A percentile compares a stretch with the other conserved stretches of the same genome.
Conservation (phyloP, 208 protist genomes). For the Tritrichomonas musculus region DNA sequence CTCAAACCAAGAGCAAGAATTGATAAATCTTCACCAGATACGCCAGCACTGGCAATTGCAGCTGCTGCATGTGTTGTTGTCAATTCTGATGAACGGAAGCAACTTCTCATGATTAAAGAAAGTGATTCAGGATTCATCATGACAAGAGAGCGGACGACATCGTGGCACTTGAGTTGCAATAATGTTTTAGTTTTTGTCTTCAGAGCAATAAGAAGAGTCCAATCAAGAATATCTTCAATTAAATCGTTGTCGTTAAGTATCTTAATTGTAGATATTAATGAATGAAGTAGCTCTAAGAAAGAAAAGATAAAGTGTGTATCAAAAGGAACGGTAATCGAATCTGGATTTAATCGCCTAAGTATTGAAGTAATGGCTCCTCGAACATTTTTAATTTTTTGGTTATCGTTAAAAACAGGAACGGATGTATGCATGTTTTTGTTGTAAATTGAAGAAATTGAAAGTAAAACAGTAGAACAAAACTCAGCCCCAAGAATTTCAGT, state of each 20-base stretch:
- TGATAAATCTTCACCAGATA: background rate
- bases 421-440: no score
- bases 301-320: background rate
- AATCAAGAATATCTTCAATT: background rate
- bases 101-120: background rate
- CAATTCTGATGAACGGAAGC: background rate
- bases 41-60: background rate
- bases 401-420: no score
- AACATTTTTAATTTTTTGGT: background rate
- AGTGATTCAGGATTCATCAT: background rate
- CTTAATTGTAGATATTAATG: background rate
- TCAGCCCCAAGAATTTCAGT: background rate
- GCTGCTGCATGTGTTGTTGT: background rate
- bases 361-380: background rate
- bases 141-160: background rate
- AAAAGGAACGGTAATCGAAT: conserved; percentile 5
- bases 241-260: background rate
- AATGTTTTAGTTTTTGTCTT: background rate
- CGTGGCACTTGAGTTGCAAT: background rate
- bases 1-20: background rate
- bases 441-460: background rate
- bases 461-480: background rate
- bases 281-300: background rate
- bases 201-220: background rate
- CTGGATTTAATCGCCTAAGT: background rate